Evolutionary conservation across 2,329 filamentous ascomycete species (phyloP).

Genomic region (Stagonosporopsis rhizophila): DNA sequence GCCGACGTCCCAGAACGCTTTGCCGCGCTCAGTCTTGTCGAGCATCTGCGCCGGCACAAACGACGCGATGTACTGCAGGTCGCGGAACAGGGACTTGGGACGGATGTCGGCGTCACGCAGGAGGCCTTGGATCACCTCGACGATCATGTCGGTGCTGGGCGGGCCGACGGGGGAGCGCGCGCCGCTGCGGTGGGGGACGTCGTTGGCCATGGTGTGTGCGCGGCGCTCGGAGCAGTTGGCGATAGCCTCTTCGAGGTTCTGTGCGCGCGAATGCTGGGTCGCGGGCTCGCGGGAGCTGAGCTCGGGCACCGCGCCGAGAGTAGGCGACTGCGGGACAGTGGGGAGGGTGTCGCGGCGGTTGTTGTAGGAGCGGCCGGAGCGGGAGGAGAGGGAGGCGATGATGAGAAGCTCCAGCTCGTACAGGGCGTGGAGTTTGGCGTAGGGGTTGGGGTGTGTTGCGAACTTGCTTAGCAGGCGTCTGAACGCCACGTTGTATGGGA

Average conservation of each 20-base stretch:
- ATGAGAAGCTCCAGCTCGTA: slow-evolving; percentile 85
- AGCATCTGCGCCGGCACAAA: slow-evolving; percentile 65
- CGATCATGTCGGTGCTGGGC: slow-evolving; percentile 53
- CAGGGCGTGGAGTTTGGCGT: slow-evolving; percentile 81
- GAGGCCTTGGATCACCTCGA: slow-evolving; percentile 53
- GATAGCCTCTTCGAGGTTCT: slow-evolving; percentile 69
- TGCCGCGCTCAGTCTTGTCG: slow-evolving; percentile 66
- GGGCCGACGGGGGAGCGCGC: slow-evolving; percentile 48
- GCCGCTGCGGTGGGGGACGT: slow-evolving; percentile 41
- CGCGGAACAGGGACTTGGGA: slow-evolving; percentile 57
- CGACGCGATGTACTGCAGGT: slow-evolving; percentile 64
- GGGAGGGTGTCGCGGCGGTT: slow-evolving; percentile 51
- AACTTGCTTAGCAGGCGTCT: slow-evolving; percentile 82
- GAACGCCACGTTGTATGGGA: slow-evolving; percentile 83
- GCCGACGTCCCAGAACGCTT: slow-evolving; percentile 89
- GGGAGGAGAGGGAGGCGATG: slow-evolving; percentile 72
- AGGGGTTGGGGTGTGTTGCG: slow-evolving; percentile 86
- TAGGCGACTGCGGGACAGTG: slow-evolving; percentile 54
- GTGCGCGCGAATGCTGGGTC: slow-evolving; percentile 51
- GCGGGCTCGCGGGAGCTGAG: slow-evolving; percentile 54
- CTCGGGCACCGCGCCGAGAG: slow-evolving; percentile 54
- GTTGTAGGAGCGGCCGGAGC: slow-evolving; percentile 56
- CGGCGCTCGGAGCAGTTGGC: slow-evolving; percentile 74
- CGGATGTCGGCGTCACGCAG: slow-evolving; percentile 55
- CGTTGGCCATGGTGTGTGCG: slow-evolving; percentile 61